Conservation (phyloP, 805 yeast genomes). For the Metschnikowia cerradonensis region DNA sequence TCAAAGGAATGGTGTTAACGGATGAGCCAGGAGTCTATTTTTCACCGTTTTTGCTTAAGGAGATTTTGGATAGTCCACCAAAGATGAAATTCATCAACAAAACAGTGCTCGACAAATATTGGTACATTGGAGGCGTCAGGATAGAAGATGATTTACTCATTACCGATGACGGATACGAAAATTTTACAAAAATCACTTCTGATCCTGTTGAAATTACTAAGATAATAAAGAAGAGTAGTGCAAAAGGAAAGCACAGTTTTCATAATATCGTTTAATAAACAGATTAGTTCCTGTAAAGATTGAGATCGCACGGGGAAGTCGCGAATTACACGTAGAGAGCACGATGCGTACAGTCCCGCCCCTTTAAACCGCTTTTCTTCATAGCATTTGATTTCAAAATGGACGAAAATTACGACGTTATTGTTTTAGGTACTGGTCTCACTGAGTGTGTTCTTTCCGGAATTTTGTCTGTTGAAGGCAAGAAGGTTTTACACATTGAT, state of each 20-base stretch:
- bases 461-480: conserved; percentile 92
- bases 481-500: conserved; percentile 94
- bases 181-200: conserved; percentile 76
- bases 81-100: conserved; percentile 57
- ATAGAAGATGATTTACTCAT: conserved; percentile 90
- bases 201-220: conserved; percentile 79
- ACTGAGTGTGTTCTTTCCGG: conserved; percentile 97
- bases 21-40: conserved; percentile 96
- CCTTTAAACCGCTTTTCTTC: not conserved
- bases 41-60: conserved; percentile 73
- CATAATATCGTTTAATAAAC: conserved; percentile 43
- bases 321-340: conserved; percentile 2
- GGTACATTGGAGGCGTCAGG: conserved; percentile 94
- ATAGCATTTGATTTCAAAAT: conserved; percentile 30
- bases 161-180: conserved; percentile 72
- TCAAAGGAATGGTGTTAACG: conserved; percentile 80
- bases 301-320: not conserved
- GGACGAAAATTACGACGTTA: conserved; percentile 97
- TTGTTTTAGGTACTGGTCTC: conserved; percentile 91
- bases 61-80: conserved; percentile 46
- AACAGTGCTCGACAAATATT: conserved; percentile 68
- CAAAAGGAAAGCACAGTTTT: conserved; percentile 59
- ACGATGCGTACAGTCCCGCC: not conserved
- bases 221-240: conserved; percentile 68
- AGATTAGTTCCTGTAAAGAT: not conserved